phyloP scores from a whole-genome alignment of 345 rosid species.

The Heritiera littoralis region DNA sequence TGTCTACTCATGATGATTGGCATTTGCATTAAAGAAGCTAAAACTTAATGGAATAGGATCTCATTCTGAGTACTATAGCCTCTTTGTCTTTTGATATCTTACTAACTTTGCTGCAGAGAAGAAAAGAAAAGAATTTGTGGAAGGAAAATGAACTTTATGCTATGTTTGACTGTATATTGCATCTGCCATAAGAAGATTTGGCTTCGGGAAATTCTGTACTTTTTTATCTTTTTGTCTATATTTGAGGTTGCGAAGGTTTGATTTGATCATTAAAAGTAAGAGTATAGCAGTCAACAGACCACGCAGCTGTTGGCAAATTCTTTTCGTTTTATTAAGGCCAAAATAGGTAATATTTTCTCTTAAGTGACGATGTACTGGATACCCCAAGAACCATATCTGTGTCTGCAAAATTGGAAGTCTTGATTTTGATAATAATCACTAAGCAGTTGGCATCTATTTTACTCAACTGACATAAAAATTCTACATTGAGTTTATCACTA shows the following conservation, averaged over 20 bases:
- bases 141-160: constrained; percentile 3
- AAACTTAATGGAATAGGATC: neutral
- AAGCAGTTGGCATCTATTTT: neutral
- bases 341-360: neutral
- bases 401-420: neutral
- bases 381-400: neutral
- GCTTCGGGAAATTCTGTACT: neutral
- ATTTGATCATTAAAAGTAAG: no score
- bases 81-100: constrained; percentile 8
- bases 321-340: neutral
- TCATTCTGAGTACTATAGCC: neutral
- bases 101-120: neutral
- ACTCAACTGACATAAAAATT: neutral
- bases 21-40: neutral
- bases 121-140: constrained; percentile 5
- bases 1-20: neutral
- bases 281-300: no score
- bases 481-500: neutral
- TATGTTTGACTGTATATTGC: neutral
- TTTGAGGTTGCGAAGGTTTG: no score
- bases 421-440: neutral
- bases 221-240: no score
- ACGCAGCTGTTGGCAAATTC: neutral
- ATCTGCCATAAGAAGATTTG: neutral
- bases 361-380: neutral